Evolutionary conservation across 176 grass and related monocot species (phyloP), one percentile per base, ranked within the genome.

Genomic region (Cocos nucifera): DNA sequence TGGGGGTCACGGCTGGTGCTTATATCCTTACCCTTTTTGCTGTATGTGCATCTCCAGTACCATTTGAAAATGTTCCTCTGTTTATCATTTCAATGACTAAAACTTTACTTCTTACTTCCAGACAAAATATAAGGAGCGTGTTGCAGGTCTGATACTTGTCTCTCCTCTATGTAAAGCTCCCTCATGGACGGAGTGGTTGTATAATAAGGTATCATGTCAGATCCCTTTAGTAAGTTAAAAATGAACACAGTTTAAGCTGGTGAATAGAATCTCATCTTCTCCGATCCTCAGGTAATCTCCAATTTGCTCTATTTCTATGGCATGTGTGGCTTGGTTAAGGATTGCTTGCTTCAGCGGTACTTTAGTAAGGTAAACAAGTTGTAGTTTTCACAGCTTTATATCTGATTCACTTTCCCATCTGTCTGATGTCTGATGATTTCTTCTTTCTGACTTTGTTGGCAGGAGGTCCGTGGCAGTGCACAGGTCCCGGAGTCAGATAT

Each of bases 221-320:
- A 51, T 64, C 19, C 14, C 35, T 56, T 12, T 69, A 7, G 16
- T 8, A 69, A 57, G 39, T 48, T 44, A 44, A 44, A 12, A 44
- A 44, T 0, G 10, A 12, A 12, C 10, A 44, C 35, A 44, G 35
- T 44, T 44, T 44, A 44, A 44, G 35, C 35, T 44, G 35, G 14
- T 44, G 35, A 44, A 44, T 14, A 12, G 8, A 44, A 44, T 44
- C 35, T 2, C 1, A 44, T 44, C 35, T 12, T 44, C 35, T 4
- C 21, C 14, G 0, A 7, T 63, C 25, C 14, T 23, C 49, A 73
- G 70, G 26, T 73, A 39, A 17, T 73, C 25, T 62, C 18, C 26
- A 61, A 62, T 73, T 62, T 73, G 9, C 70, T 63, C 25, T 73
- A 73, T 52, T 73, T 63, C 28, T 73, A 73, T 54, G 70, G 70